Conservation (phyloP, 495 filamentous ascomycete species). For the Hyaloscypha bicolor region DNA sequence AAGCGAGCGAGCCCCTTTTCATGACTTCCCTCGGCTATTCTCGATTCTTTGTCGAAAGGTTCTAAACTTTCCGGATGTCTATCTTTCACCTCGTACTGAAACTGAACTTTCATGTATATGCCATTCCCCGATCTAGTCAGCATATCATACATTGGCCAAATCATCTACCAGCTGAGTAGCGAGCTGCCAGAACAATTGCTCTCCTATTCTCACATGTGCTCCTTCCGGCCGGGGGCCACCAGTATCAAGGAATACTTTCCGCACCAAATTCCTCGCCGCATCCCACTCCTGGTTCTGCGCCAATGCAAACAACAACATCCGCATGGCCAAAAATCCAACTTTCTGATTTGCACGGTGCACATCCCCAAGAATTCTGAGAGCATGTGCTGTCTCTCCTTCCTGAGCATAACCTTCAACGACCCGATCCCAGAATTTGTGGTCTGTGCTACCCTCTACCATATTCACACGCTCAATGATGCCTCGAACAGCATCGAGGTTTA, state of each 20-base stretch:
- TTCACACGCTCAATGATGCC: slow-evolving; percentile 50
- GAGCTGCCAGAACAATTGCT: slow-evolving; percentile 30
- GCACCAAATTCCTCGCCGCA: slow-evolving; percentile 28
- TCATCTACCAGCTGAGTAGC: slow-evolving; percentile 24
- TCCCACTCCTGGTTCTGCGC: slow-evolving; percentile 43
- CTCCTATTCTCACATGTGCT: slow-evolving; percentile 18
- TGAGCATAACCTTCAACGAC: slow-evolving; percentile 63
- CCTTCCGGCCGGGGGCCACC: slow-evolving; percentile 18
- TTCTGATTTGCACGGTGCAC: slow-evolving; percentile 42
- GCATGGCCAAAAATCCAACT: slow-evolving; percentile 49
- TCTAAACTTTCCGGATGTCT: no score
- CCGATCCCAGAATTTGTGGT: slow-evolving; percentile 68
- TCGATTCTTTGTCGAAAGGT: no score
- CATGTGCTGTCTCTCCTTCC: slow-evolving; percentile 48
- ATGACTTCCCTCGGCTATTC: no score
- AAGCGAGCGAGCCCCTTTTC: no score
- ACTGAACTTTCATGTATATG: neutral
- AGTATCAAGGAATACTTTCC: slow-evolving; percentile 19
- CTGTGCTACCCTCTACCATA: slow-evolving; percentile 41
- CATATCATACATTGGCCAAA: neutral
- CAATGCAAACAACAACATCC: slow-evolving; percentile 49
- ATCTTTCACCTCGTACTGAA: neutral
- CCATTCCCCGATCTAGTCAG: neutral
- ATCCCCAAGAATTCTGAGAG: slow-evolving; percentile 52
- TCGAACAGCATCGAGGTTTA: slow-evolving; percentile 59